Base-by-base conservation (phyloP, 129 eudicot species). In the Logfia minima region DNA sequence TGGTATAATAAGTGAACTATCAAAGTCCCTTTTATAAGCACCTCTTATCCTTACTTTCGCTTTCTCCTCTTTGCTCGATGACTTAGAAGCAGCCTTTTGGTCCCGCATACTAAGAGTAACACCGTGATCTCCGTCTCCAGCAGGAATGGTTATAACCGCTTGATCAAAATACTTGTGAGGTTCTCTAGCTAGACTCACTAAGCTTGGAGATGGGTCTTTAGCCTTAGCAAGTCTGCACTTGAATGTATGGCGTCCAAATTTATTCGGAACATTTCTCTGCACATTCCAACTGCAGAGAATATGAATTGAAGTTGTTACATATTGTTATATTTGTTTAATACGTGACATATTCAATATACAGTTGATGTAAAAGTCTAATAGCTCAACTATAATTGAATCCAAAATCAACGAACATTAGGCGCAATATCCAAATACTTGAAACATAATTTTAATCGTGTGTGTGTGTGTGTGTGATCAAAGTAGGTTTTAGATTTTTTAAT, bases 121-220 rank as follows among this genome's bases (percentile, higher is more conserved):
- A 32, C 98, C 97, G 65, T 94, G 98, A 73, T 97, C 98, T 63
- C 98, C 98, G 79, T 94, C 98, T 52, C 98, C 98, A 69, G 98
- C 84, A 60, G 96, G 97, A 80, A 91, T 90, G 0, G 98, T 91
- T 79, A 94, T 91, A 39, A 79, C 68, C 39, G 86, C 98, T 75
- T 91, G 90, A 81, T 94, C 97, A 62, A 91, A 94, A 83, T 94
- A 94, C 72, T 94, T 94, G 78, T 94, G 98, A 45, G 89, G 90
- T 77, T 94, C 98, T 75, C 85, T 86, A 8, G 68, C 34, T 23
- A 89, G 68, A 29, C 77, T 82, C 26, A 89, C 96, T 13, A 81
- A 82, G 82, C 84, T 71, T 45, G 92, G 89, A 43, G 92, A 75
- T 66, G 90, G 52, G 11, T 84, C 89, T 77, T 87, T 94, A 73